phyloP scores from a whole-genome alignment of 2,329 filamentous ascomycete genomes.

The Cadophora malorum region DNA sequence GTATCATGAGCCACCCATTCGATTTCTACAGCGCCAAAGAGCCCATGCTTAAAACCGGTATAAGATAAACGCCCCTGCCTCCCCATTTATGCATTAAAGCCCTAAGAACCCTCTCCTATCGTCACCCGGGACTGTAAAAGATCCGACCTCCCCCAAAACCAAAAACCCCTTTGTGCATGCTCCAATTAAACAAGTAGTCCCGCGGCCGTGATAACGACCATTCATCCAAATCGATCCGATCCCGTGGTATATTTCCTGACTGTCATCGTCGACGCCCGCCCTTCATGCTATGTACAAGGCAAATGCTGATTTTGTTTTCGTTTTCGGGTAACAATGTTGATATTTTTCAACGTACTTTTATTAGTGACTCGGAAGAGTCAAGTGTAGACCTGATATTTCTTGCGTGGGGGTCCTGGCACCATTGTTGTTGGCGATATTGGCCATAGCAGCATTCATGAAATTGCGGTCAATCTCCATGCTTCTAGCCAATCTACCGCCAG shows the following conservation, averaged over 20 bases:
- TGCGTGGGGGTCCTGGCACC: constrained; percentile 3
- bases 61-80: background rate
- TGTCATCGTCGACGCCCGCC: background rate
- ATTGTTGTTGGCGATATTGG: background rate
- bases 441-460: constrained; percentile 38
- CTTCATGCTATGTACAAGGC: constrained; percentile 7
- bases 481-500: constrained; percentile 43
- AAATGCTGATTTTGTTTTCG: background rate
- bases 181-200: background rate
- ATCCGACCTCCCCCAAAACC: constrained; percentile 4
- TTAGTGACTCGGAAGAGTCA: constrained; percentile 4
- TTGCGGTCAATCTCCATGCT: constrained; percentile 46
- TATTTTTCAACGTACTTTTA: background rate
- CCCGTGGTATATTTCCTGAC: constrained; percentile 8
- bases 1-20: background rate
- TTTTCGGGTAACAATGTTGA: background rate
- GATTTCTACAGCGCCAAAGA: background rate
- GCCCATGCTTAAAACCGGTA: constrained; percentile 6
- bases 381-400: background rate
- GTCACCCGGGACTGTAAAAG: background rate
- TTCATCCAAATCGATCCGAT: background rate
- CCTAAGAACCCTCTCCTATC: background rate
- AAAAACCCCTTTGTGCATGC: constrained; percentile 13
- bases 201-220: background rate
- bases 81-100: constrained; percentile 8